Evolutionary conservation across 805 yeast genomes (phyloP), one percentile per base, ranked within the genome.

Genomic region (Kurtzmaniella fragi): DNA sequence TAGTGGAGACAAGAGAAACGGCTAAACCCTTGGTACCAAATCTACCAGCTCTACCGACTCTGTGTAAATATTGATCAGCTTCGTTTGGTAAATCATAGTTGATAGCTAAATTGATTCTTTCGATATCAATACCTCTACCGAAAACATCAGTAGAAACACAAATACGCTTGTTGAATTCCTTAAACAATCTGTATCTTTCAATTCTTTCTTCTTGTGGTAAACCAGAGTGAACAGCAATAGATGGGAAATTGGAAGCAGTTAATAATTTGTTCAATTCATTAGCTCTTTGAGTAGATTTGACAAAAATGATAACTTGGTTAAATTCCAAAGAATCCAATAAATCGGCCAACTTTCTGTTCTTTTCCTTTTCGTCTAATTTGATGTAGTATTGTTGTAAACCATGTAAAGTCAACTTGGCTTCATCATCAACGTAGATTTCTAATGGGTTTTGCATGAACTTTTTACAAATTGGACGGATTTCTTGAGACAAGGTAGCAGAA

Each of bases 11-110:
- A 49, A 91, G 86, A 31, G 96, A 87, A 42, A 93, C 77, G 39
- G 97, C 95, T 56, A 93, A 80, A 73, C 99, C 99, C 74, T 91
- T 91, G 62, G 99, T 91, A 75, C 99, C 99, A 57, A 91, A 91
- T 78, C 99, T 90, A 71, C 99, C 99, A 52, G 99, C 99, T 80
- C 99, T 89, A 61, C 99, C 99, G 47, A 91, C 99, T 75, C 99
- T 88, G 75, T 91, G 99, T 63, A 91, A 79, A 70, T 93, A 91
- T 70, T 93, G 97, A 68, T 91, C 98, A 48, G 98, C 96, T 72
- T 90, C 97, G 49, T 68, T 74, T 54, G 99, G 96, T 74, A 91
- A 73, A 70, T 91, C 99, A 69, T 91, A 91, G 76, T 91, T 93
- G 75, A 91, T 89, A 46, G 99, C 99, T 64, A 91, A 72, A 71